These are phyloP conservation scores for Melaleuca quinquenervia DNA, from an alignment of 345 rosid species.

Conservation along the genomic window DNA sequence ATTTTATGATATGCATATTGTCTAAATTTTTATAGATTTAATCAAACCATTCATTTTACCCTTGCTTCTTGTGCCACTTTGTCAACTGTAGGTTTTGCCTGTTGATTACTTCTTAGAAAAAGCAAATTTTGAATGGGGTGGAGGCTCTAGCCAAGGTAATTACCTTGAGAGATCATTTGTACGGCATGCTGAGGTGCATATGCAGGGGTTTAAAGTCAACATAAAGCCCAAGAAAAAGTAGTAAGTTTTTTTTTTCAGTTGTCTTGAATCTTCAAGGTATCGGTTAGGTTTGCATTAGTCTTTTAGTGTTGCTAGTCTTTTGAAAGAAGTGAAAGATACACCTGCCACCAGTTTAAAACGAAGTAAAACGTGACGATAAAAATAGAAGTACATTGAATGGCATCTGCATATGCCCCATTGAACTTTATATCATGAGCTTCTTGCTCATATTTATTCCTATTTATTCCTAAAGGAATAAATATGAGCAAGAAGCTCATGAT, in stretches of 20 bases:
- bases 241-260: slow-evolving; percentile 87
- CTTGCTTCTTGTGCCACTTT: not conserved
- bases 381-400: not conserved
- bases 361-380: not conserved
- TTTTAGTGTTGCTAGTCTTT: not conserved
- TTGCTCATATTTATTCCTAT: not conserved
- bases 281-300: slow-evolving; percentile 56
- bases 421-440: not conserved
- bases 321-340: not conserved
- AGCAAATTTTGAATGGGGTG: slow-evolving; percentile 74
- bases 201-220: slow-evolving; percentile 80
- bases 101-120: slow-evolving; percentile 81
- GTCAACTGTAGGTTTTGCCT: slow-evolving; percentile 49
- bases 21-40: not conserved
- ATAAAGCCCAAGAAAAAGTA: slow-evolving; percentile 84
- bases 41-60: not conserved
- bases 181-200: slow-evolving; percentile 50
- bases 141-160: slow-evolving; percentile 66
- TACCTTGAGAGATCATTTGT: slow-evolving; percentile 94
- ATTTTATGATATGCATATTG: not conserved
- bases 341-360: not conserved
- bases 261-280: slow-evolving; percentile 94
- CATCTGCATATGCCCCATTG: not conserved
- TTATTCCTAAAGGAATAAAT: too few relatives aligned
- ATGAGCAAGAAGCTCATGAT: not conserved